Percentiles rank a stretch among this genome's conserved stretches.
Evolutionary conservation across 345 rosid genomes (phyloP).

Genomic region (Angophora floribunda): DNA sequence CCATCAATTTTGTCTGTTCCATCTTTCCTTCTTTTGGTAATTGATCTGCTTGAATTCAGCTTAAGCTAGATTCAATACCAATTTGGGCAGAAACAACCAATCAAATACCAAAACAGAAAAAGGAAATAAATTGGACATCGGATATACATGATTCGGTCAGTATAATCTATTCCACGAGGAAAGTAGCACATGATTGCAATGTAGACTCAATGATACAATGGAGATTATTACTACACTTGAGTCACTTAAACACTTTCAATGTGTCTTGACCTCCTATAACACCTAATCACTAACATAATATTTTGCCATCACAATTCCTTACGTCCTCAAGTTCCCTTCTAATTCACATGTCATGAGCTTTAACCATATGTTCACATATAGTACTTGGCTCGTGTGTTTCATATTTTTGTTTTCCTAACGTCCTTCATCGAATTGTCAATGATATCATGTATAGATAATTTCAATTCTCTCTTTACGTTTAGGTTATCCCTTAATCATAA

Average conservation of each 20-base stretch:
- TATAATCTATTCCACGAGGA: not conserved
- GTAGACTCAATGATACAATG: no score
- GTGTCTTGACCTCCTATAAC: not conserved
- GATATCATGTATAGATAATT: not conserved
- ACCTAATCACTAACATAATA: not conserved
- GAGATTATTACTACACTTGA: not conserved
- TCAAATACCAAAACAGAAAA: not conserved
- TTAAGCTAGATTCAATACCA: not conserved
- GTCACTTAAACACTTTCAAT: not conserved
- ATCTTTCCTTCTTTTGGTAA: not conserved
- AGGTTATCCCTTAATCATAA: not conserved
- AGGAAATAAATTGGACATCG: not conserved
- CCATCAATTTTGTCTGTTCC: not conserved
- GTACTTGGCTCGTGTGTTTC: not conserved
- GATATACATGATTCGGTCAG: not conserved
- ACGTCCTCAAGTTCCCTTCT: not conserved
- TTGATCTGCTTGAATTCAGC: fast-evolving
- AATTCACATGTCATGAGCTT: not conserved
- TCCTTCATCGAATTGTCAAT: not conserved
- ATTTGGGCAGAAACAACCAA: not conserved
- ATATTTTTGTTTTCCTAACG: not conserved
- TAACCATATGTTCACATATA: not conserved
- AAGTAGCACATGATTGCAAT: not conserved
- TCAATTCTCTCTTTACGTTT: not conserved
- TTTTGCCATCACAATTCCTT: not conserved